These are phyloP conservation scores for Lagerstroemia speciosa DNA, from an alignment of 345 rosid genomes.

Conservation along the genomic window DNA sequence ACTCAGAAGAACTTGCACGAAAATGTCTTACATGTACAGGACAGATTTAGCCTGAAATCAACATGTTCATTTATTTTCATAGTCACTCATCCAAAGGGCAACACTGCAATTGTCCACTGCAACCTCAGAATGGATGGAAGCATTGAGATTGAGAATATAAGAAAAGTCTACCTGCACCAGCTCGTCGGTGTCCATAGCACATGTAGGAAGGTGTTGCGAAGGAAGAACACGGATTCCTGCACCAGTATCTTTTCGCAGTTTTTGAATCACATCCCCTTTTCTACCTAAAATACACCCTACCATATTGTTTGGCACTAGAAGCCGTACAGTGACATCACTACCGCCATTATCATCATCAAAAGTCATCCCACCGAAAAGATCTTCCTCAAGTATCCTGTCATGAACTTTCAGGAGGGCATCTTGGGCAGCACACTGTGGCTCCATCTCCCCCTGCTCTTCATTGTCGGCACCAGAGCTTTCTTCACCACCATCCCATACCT, in stretches of 20 bases:
- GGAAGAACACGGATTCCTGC: constrained; percentile 51
- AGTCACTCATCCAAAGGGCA: not conserved
- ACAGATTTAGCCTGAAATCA: not conserved
- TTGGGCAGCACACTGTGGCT: constrained; percentile 50
- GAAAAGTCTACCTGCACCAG: constrained; percentile 43
- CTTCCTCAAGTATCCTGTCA: constrained; percentile 38
- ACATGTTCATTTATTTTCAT: not conserved
- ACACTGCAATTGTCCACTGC: not conserved
- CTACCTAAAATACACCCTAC: constrained; percentile 55
- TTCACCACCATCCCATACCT: constrained; percentile 14
- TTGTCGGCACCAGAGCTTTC: constrained; percentile 17
- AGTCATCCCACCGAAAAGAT: constrained; percentile 33
- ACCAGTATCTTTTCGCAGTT: constrained; percentile 44
- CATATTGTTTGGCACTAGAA: constrained; percentile 48
- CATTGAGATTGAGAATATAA: not conserved
- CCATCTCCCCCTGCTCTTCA: constrained; percentile 18
- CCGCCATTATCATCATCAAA: constrained; percentile 31
- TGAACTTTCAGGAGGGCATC: constrained; percentile 56
- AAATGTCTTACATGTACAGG: not conserved
- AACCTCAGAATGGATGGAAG: not conserved
- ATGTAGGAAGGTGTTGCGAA: constrained; percentile 38
- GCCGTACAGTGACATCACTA: constrained; percentile 28
- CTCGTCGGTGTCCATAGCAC: constrained; percentile 50
- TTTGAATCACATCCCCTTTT: constrained; percentile 49
- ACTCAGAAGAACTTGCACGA: not conserved